Evolutionary conservation across 805 yeast genomes (phyloP), one percentile per base, ranked within the genome.

Genomic region (Yarrowia osloensis): DNA sequence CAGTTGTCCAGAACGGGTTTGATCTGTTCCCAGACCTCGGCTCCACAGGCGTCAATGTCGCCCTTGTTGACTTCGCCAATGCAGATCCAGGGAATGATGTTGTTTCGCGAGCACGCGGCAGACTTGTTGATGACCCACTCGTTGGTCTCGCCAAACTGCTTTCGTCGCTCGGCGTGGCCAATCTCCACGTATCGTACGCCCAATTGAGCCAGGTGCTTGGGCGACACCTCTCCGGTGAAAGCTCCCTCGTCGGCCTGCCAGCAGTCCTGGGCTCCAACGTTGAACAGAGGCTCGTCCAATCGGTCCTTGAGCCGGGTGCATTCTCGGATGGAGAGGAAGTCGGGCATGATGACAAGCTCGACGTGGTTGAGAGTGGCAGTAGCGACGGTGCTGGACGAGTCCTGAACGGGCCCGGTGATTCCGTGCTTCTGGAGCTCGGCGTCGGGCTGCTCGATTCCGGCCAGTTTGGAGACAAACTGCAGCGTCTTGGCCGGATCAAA

Each of bases 111-210:
- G 12, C 70, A 72, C 11, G 75, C 75, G 0, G 33, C 62, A 0
- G 71, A 70, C 65, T 73, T 73, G 55, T 28, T 40, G n/a, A 70
- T 69, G 17, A 73, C 73, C 22, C 62, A 55, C 19, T 68, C 72
- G 50, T 74, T 74, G 17, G 74, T 68, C 50, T 74, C 76, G 52
- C 66, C 65, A 55, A 74, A 74, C 13, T 69, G 65, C 24, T 70
- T 63, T 29, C 76, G 71, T 11, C 74, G 71, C 65, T 74, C 76
- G 24, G 76, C 76, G 54, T 74, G 76, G 31, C 76, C 76, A 11
- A 74, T 65, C 66, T 73, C 75, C 12, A 74, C 76, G 44, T 69
- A 66, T 21, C 44, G 15, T 12, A 70, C 71, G 8, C 76, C 76
- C 11, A 71, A 21, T 29, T 69, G 71, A 2, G 71, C 67, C 37